Percentiles rank a stretch among this genome's conserved stretches.
Evolutionary conservation across 2,329 filamentous ascomycete genomes (phyloP).

Genomic region (Verticillium dahliae): DNA sequence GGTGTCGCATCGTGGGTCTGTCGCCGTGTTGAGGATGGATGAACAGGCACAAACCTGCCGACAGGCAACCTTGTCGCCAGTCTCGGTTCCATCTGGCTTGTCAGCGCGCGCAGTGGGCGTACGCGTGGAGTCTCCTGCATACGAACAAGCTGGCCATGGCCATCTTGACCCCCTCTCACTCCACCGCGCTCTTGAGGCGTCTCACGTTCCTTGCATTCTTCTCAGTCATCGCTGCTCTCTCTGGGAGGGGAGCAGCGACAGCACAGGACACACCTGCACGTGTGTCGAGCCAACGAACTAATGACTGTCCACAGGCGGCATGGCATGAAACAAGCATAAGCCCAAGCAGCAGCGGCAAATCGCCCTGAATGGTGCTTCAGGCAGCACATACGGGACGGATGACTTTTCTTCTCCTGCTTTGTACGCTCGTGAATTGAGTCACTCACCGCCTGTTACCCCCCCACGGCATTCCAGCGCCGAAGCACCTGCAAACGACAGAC

Average conservation of each 20-base stretch:
- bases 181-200: neutral
- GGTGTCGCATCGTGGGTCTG: neutral
- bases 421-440: neutral
- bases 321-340: neutral
- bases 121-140: neutral
- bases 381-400: neutral
- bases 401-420: neutral
- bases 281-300: neutral
- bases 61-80: neutral
- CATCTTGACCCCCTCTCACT: neutral
- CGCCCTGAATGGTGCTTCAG: neutral
- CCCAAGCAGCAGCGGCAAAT: neutral
- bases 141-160: neutral
- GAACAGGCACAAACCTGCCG: neutral
- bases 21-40: neutral
- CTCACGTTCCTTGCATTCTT: neutral
- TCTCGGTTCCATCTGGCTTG: neutral
- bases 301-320: neutral
- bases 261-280: neutral
- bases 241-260: neutral
- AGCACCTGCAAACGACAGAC: neutral
- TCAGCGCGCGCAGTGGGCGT: too few species aligned
- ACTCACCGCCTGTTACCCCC: constrained; percentile 1
- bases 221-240: neutral
- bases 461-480: neutral